A percentile compares a stretch with the other conserved stretches of the same genome.
These are phyloP conservation scores for Penicillium sumatraense DNA, from an alignment of 2,329 filamentous ascomycete genomes.

Conservation along the genomic window DNA sequence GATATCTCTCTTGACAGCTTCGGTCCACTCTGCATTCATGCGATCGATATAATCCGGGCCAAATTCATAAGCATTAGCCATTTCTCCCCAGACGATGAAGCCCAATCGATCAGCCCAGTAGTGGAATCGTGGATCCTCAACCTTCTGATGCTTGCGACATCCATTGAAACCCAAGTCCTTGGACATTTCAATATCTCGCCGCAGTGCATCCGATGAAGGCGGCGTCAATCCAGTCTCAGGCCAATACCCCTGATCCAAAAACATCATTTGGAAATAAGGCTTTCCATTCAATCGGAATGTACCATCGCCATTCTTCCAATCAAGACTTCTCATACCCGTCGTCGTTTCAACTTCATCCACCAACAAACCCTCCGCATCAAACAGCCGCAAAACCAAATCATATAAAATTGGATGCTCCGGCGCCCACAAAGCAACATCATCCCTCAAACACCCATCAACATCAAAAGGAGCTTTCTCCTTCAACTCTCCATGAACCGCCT, in stretches of 20 bases:
- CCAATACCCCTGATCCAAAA: conserved; percentile 74
- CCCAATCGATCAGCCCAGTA: conserved; percentile 69
- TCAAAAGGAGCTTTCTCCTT: conserved; percentile 33
- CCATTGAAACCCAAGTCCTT: conserved; percentile 72
- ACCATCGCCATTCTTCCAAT: conserved; percentile 63
- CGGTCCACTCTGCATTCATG: conserved; percentile 68
- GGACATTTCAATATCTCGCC: conserved; percentile 65
- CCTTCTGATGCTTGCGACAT: conserved; percentile 70
- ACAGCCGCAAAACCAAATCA: conserved; percentile 61
- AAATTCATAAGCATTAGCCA: conserved; percentile 70
- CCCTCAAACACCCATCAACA: conserved; percentile 57
- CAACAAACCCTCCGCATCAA: conserved; percentile 33
- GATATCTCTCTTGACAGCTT: conserved; percentile 65
- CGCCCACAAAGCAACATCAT: conserved; percentile 69
- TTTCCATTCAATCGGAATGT: conserved; percentile 69
- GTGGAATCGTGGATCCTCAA: conserved; percentile 70
- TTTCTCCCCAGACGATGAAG: conserved; percentile 71
- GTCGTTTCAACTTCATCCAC: conserved; percentile 63
- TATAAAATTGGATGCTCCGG: conserved; percentile 68
- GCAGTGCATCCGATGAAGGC: conserved; percentile 68
- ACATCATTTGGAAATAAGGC: conserved; percentile 69
- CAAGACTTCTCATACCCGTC: conserved; percentile 64
- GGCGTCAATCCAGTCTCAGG: conserved; percentile 70
- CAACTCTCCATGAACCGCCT: conserved; percentile 28
- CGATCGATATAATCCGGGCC: conserved; percentile 61